Conservation (phyloP, 805 yeast species). For the Saccharomyces mikatae region DNA sequence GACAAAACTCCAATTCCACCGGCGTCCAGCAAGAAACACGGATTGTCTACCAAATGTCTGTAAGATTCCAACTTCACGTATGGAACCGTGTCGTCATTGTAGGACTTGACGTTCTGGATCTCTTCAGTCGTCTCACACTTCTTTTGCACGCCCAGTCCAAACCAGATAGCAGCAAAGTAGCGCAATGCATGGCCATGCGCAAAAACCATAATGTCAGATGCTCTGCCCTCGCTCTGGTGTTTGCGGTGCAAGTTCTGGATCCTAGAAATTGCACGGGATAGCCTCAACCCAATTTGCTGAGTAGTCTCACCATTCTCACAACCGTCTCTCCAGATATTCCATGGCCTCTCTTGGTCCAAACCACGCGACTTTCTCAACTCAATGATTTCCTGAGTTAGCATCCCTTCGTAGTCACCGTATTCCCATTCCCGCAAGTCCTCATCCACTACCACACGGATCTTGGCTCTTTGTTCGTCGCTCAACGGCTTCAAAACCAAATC, state of each 20-base stretch:
- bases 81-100: constrained; percentile 29
- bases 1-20: constrained; percentile 92
- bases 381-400: constrained; percentile 57
- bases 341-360: constrained; percentile 39
- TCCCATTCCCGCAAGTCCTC: constrained; percentile 90
- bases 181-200: constrained; percentile 94
- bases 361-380: constrained; percentile 54
- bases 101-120: constrained; percentile 14
- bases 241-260: constrained; percentile 52
- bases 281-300: constrained; percentile 56
- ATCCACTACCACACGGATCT: constrained; percentile 42
- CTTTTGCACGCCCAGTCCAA: constrained; percentile 33
- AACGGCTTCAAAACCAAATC: constrained; percentile 50
- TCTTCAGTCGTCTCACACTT: constrained; percentile 18
- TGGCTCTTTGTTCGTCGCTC: constrained; percentile 35
- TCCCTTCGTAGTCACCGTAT: constrained; percentile 92
- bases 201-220: constrained; percentile 71
- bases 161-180: constrained; percentile 87
- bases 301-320: constrained; percentile 84
- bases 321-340: constrained; percentile 89
- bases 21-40: constrained; percentile 80
- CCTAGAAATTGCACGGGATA: constrained; percentile 61
- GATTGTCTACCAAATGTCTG: constrained; percentile 43
- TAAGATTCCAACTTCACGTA: constrained; percentile 28
- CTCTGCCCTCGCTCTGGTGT: constrained; percentile 41